Evolutionary conservation across 345 rosid species (phyloP), one percentile per base, ranked within the genome.

Genomic region (Pistacia atlantica): DNA sequence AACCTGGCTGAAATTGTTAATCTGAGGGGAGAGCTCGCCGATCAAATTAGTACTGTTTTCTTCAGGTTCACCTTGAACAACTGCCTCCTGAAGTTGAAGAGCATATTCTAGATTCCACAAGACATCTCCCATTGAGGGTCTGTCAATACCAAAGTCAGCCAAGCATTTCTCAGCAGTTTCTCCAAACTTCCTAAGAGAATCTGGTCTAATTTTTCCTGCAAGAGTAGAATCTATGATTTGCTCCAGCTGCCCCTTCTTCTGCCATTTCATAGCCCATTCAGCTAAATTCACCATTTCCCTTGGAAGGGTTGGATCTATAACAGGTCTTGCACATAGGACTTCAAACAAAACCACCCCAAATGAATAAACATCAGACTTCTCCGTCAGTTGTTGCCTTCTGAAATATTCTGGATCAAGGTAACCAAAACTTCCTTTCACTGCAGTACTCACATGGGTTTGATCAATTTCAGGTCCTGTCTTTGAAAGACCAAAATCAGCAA

Each of bases 191-290:
- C 93, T 82, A 1, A 94, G 93, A 11, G 98, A 95, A 84, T 93
- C 92, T 0, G 92, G 86, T 63, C 76, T 80, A 42, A 95, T 83
- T 70, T 89, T 87, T 18, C 93, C 95, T 0, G 20, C 88, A n/a
- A 93, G 87, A 0, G 86, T 76, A 25, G 85, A 74, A 76, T 95
- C 97, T 13, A 93, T 91, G 72, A 95, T 83, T 66, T 91, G 90
- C n/a, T 90, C 95, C 80, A 91, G 80, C 80, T 93, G 90, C 76
- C 97, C 95, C 77, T 74, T 91, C 85, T 88, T 90, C 80, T 91
- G 94, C 97, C 97, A 93, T 76, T 89, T 88, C 94, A 95, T 91
- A 52, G 93, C 97, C 97, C 97, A 91, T 74, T 93, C 98, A 3
- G 98, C 97, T 59, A 95, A 85, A 82, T 95, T 95, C 79, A 95